These are phyloP conservation scores for Debaryomyces fabryi DNA, from an alignment of 1,139 yeast species.

Conservation along the genomic window DNA sequence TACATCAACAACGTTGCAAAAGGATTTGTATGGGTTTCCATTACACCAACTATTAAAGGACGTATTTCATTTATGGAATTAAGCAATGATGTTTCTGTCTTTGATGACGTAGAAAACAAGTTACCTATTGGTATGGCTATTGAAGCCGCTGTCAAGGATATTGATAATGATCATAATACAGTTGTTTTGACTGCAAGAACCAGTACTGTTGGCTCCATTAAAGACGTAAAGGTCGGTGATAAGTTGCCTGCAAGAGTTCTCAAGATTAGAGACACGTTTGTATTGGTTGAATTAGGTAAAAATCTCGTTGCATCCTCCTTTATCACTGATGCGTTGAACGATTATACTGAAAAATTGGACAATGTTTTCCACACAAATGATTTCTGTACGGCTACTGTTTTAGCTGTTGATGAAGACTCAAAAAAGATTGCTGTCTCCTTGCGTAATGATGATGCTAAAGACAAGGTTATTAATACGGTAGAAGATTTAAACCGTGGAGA, in stretches of 20 bases:
- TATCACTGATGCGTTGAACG: slow-evolving; percentile 78
- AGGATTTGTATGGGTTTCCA: slow-evolving; percentile 66
- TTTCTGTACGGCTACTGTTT: slow-evolving; percentile 62
- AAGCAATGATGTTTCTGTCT: slow-evolving; percentile 54
- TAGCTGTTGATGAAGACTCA: slow-evolving; percentile 56
- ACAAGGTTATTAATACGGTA: slow-evolving; percentile 51
- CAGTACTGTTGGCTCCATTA: slow-evolving; percentile 39
- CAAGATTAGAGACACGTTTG: slow-evolving; percentile 61
- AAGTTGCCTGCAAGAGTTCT: slow-evolving; percentile 67
- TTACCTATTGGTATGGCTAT: slow-evolving; percentile 76
- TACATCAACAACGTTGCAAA: slow-evolving; percentile 57
- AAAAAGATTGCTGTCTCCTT: slow-evolving; percentile 67
- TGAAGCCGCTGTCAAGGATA: slow-evolving; percentile 55
- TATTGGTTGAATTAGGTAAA: slow-evolving; percentile 68
- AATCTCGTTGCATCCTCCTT: slow-evolving; percentile 66
- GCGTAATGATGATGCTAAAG: slow-evolving; percentile 55
- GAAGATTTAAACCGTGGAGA: slow-evolving; percentile 70
- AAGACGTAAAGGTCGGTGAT: slow-evolving; percentile 61
- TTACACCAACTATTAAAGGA: slow-evolving; percentile 72
- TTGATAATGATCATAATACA: slow-evolving; percentile 56
- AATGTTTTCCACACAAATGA: slow-evolving; percentile 58
- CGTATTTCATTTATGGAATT: slow-evolving; percentile 69
- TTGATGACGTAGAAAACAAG: slow-evolving; percentile 53
- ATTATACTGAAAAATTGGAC: slow-evolving; percentile 59
- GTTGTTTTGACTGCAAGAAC: slow-evolving; percentile 56